A percentile compares a stretch with the other conserved stretches of the same genome.
phyloP scores from a whole-genome alignment of 139 green algal genomes.

The Desmodesmus armatus region DNA sequence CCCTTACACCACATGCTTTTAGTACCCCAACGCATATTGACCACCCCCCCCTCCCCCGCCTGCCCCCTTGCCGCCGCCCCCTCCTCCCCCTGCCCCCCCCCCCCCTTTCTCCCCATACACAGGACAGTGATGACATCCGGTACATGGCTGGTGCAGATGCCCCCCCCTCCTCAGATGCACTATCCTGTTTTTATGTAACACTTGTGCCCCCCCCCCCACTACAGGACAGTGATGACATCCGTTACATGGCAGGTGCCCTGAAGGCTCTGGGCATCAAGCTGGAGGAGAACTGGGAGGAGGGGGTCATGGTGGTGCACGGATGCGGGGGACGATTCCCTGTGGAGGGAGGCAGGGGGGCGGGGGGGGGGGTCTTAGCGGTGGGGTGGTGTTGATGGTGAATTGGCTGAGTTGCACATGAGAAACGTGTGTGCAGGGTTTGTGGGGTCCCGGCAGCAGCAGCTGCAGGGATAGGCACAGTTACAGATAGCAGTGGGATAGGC shows the following conservation, averaged over 20 bases:
- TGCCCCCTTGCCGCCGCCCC: too few relatives aligned
- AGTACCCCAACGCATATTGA: too few relatives aligned
- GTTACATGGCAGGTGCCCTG: slow-evolving; percentile 94
- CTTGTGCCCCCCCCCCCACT: too few relatives aligned
- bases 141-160: not conserved
- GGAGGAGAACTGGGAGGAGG: slow-evolving; percentile 82
- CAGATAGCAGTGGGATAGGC: too few relatives aligned
- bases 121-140: slow-evolving; percentile 23
- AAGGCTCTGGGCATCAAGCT: slow-evolving; percentile 90
- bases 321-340: slow-evolving; percentile 89
- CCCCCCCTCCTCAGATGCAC: too few relatives aligned
- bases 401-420: not conserved
- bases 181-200: too few relatives aligned
- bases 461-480: too few relatives aligned
- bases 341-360: slow-evolving; percentile 41
- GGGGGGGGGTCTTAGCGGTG: not conserved
- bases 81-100: too few relatives aligned
- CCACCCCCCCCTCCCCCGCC: too few relatives aligned
- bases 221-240: slow-evolving; percentile 95
- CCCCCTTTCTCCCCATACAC: slow-evolving; percentile 11
- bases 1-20: too few relatives aligned
- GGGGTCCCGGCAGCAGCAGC: not conserved
- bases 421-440: not conserved
- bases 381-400: not conserved
- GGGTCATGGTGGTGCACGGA: slow-evolving; percentile 78